Evolutionary conservation across 1,284 basidiomycete genomes (phyloP), one percentile per base, ranked within the genome.

Genomic region (Cystobasidiaceae sp.): DNA sequence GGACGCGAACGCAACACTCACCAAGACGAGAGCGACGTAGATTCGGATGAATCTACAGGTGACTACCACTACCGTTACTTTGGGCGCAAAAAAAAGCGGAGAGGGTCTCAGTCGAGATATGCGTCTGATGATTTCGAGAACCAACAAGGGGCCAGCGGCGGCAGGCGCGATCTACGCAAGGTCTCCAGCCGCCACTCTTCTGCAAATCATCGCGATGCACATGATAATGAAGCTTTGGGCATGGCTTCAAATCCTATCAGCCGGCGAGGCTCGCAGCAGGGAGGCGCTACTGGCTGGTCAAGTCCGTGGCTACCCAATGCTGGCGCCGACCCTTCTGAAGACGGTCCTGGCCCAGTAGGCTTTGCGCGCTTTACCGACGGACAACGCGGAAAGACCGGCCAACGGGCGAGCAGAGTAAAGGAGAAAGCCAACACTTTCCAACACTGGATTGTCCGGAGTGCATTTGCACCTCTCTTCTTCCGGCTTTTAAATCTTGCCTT

Each of bases 401-500:
- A 28, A 41, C 23, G 30, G 30, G 32, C 56, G 54, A 28, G 48
- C 66, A 84, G 72, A 79, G 68, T 85, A 34, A 51, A 56, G 55
- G 48, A 41, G 72, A 68, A 54, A 67, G 71, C 62, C 76, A 71
- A 45, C 11, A n/a, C 21, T 57, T 74, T 75, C 61, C 70, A 78
- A 70, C 49, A 30, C 62, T 71, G 68, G 60, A 50, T 68, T 55
- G 79, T 76, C 71, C 71, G 78, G 23, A 77, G 79, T 70, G 77
- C 76, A n/a, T 68, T 71, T 34, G 72, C 74, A 23, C 73, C 70
- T 61, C 70, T 94, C 84, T 80, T 93, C 37, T 90, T 92, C 75
- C 87, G 91, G 64, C 81, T 89, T 68, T 82, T 88, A 76, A 93
- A 93, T 74, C 85, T 94, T 64, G 81, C 84, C 2, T 87, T 93